A percentile compares a stretch with the other conserved stretches of the same genome.
phyloP scores from a whole-genome alignment of 176 grass and related monocot species.

The Lolium rigidum region DNA sequence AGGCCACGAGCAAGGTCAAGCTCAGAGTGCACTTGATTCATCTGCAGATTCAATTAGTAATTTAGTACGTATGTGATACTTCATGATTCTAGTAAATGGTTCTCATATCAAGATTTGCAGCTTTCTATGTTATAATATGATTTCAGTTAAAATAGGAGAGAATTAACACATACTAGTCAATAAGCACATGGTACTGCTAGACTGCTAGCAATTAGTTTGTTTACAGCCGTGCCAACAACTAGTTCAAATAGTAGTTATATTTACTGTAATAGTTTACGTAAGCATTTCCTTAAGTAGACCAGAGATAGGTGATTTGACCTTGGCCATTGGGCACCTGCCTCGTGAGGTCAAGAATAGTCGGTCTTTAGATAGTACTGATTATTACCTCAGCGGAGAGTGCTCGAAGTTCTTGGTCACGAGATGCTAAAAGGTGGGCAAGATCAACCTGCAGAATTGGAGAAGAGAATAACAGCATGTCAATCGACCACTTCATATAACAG shows the following conservation, averaged over 20 bases:
- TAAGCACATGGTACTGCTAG: neutral
- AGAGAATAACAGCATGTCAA: neutral
- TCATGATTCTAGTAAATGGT: neutral
- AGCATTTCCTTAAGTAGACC: neutral
- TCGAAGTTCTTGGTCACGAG: conserved; percentile 97
- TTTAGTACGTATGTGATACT: neutral
- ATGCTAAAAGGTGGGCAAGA: conserved; percentile 92
- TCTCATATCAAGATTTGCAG: neutral
- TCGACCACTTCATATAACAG: conserved; percentile 33
- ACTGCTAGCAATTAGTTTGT: neutral
- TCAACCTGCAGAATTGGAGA: conserved; percentile 77
- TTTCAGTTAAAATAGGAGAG: neutral
- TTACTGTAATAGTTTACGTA: neutral
- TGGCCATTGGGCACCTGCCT: neutral
- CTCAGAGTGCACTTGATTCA: conserved; percentile 96
- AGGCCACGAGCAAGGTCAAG: conserved; percentile 82
- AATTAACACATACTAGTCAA: conserved; percentile 21
- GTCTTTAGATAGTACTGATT: conserved; percentile 19
- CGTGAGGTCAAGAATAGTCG: neutral
- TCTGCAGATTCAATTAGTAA: conserved; percentile 56
- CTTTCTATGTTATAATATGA: neutral
- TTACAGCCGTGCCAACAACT: neutral
- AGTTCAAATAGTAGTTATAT: neutral
- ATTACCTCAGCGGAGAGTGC: conserved; percentile 88
- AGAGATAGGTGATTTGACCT: neutral